Percentiles rank a stretch among this genome's conserved stretches.
Conservation (phyloP, 768 basidiomycete species). For the Ramaria rubella region DNA sequence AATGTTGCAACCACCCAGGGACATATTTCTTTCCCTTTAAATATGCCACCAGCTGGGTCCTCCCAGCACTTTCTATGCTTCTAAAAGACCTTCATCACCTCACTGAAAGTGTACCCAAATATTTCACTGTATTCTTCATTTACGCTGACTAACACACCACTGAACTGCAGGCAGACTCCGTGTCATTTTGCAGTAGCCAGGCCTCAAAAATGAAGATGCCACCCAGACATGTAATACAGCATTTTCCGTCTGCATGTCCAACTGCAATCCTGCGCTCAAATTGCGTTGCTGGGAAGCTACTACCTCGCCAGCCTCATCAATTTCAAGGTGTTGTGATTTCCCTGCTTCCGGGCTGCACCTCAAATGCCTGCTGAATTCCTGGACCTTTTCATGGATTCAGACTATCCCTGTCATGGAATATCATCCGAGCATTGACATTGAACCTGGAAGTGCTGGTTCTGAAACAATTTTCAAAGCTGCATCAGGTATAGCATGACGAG, state of each 20-base stretch:
- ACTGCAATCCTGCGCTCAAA: constrained; percentile 62
- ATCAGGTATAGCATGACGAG: constrained; percentile 53
- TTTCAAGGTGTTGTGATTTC: constrained; percentile 55
- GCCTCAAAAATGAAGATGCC: constrained; percentile 73
- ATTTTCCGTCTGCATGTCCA: constrained; percentile 84
- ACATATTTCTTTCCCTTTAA: too few species aligned
- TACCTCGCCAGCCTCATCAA: constrained; percentile 85
- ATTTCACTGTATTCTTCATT: constrained; percentile 46
- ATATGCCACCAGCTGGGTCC: constrained; percentile 80
- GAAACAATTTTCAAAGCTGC: constrained; percentile 67
- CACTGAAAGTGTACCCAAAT: constrained; percentile 63
- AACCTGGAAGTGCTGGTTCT: constrained; percentile 81
- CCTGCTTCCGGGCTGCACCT: background rate
- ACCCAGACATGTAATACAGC: constrained; percentile 84
- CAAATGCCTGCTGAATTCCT: constrained; percentile 2
- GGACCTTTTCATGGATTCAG: constrained; percentile 60
- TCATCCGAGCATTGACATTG: constrained; percentile 81
- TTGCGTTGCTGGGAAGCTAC: constrained; percentile 88
- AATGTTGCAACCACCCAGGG: too few species aligned
- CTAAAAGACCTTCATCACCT: constrained; percentile 77
- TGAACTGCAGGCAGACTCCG: constrained; percentile 26
- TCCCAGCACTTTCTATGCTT: constrained; percentile 77
- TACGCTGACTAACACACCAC: constrained; percentile 39
- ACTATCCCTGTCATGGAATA: constrained; percentile 88
- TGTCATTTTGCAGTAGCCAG: constrained; percentile 38